phyloP scores from a whole-genome alignment of 441 rosid species.

The Populus tomentosa region DNA sequence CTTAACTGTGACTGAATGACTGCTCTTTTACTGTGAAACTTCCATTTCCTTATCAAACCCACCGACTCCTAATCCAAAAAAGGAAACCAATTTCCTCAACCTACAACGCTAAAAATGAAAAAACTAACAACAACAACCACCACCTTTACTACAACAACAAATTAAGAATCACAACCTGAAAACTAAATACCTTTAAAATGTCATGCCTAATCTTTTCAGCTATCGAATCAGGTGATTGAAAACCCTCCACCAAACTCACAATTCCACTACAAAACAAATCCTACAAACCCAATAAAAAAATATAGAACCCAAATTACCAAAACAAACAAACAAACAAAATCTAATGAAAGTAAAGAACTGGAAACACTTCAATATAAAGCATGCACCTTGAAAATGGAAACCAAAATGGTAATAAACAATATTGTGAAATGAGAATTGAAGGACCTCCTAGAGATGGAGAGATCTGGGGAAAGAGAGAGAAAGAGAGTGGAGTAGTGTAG shows the following conservation, averaged over 20 bases:
- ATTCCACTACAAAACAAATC: conserved; percentile 6
- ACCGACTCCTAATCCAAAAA: neutral
- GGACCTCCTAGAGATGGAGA: conserved; percentile 13
- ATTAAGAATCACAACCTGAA: neutral
- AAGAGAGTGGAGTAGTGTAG: conserved; percentile 9
- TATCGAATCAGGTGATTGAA: neutral
- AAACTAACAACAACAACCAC: neutral
- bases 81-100: neutral
- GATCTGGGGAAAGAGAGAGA: conserved; percentile 31
- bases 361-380: conserved; percentile 9
- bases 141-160: conserved; percentile 4
- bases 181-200: neutral
- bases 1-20: conserved; percentile 4
- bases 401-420: neutral
- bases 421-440: conserved; percentile 11
- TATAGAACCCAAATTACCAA: too few species aligned
- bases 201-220: neutral
- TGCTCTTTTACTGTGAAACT: conserved; percentile 1
- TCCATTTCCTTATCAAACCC: conserved; percentile 10
- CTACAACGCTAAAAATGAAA: conserved; percentile 11
- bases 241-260: neutral
- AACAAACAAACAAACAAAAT: too few species aligned
- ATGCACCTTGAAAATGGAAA: conserved; percentile 8
- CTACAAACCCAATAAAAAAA: neutral
- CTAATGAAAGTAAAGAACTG: neutral